phyloP scores from a whole-genome alignment of 148 eudicot species.

The Cornus florida region DNA sequence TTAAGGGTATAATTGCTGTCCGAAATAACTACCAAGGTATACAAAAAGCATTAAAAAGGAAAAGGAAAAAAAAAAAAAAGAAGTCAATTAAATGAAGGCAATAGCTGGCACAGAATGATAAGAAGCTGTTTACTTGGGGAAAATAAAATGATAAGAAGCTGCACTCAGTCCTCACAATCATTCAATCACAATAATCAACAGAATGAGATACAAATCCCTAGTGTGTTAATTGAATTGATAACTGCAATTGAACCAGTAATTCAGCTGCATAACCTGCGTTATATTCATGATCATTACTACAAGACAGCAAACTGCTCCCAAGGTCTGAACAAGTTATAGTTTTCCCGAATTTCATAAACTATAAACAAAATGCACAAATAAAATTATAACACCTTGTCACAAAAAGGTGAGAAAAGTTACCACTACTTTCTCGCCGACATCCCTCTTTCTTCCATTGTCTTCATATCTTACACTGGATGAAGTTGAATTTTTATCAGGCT shows the following conservation, averaged over 20 bases:
- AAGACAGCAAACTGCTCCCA: neutral
- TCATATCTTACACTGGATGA: conserved; percentile 32
- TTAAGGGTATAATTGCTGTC: neutral
- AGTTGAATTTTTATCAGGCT: conserved; percentile 39
- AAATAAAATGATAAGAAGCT: too few relatives aligned
- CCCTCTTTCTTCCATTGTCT: conserved; percentile 68
- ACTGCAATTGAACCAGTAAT: neutral
- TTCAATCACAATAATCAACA: too few relatives aligned
- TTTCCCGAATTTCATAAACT: neutral
- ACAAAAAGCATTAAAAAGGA: too few relatives aligned
- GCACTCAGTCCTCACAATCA: too few relatives aligned
- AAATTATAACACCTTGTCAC: neutral
- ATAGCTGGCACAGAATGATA: too few relatives aligned
- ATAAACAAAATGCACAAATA: neutral
- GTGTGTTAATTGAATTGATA: neutral
- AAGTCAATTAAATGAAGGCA: too few relatives aligned
- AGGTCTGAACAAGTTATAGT: neutral
- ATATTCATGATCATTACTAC: neutral
- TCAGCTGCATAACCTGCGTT: neutral
- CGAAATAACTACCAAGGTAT: neutral
- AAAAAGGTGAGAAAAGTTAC: conserved; percentile 25
- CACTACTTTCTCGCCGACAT: conserved; percentile 60
- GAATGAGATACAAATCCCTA: neutral
- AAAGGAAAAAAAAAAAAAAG: too few relatives aligned
- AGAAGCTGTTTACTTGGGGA: too few relatives aligned